Evolutionary conservation across 1,139 yeast species (phyloP).

Genomic region (Blastobotrys elegans): DNA sequence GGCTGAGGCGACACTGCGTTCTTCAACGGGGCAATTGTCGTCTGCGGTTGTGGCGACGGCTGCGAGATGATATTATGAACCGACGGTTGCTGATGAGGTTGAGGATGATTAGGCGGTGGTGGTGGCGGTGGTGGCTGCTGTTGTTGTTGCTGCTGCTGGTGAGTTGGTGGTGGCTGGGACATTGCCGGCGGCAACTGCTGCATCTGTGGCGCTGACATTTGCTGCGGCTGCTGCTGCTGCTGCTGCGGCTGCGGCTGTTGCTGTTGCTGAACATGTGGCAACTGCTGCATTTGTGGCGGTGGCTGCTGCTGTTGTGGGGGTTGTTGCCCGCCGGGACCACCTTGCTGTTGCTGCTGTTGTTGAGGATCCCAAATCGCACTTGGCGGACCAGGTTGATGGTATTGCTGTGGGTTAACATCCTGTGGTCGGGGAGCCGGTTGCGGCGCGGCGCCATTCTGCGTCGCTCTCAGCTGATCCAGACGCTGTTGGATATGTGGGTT

Average conservation of each 20-base stretch:
- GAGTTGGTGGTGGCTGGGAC: slow-evolving; percentile 16
- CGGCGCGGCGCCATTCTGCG: slow-evolving; percentile 67
- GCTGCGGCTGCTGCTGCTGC: slow-evolving; percentile 16
- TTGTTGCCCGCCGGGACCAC: slow-evolving; percentile 26
- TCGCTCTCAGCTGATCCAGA: slow-evolving; percentile 72
- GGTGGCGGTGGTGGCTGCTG: slow-evolving; percentile 18
- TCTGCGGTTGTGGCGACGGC: slow-evolving; percentile 21
- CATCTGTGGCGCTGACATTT: slow-evolving; percentile 21
- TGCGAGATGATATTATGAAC: slow-evolving; percentile 9
- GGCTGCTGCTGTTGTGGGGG: slow-evolving; percentile 29
- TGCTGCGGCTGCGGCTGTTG: slow-evolving; percentile 19
- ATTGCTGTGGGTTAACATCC: slow-evolving; percentile 43
- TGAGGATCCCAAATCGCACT: slow-evolving; percentile 29
- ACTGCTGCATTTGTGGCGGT: slow-evolving; percentile 25
- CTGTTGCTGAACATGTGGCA: slow-evolving; percentile 24
- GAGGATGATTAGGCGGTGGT: slow-evolving; percentile 17
- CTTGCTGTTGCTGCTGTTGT: slow-evolving; percentile 24
- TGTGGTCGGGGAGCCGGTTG: slow-evolving; percentile 37
- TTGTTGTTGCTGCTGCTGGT: slow-evolving; percentile 4
- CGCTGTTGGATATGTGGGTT: slow-evolving; percentile 93
- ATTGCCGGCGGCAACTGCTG: slow-evolving; percentile 8
- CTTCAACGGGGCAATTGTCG: too few relatives aligned
- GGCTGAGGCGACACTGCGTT: slow-evolving; percentile 17
- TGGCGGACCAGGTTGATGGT: slow-evolving; percentile 30
- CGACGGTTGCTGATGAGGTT: slow-evolving; percentile 20